Evolutionary conservation across 139 green algal genomes (phyloP), one percentile per base, ranked within the genome.

Genomic region (Coelastrella sp.): DNA sequence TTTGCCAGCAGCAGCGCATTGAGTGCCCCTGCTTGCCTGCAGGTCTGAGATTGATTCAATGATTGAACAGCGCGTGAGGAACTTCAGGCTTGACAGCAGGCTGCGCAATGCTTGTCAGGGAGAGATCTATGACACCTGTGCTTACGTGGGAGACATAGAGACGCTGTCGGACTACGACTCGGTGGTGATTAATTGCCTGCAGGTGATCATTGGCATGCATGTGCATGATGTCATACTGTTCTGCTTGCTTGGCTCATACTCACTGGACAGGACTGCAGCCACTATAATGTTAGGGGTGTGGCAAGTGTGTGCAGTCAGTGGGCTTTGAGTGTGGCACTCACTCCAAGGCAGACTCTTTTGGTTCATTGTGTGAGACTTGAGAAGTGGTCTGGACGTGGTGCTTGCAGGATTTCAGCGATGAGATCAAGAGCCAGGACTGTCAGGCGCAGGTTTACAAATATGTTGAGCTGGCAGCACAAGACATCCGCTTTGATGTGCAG

Each of bases 401-500:
- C 63, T 10, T 81, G 78, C 92, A 96, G 88, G 93, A 95, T 76
- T 94, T 90, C 49, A 61, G 27, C 49, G 14, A n/a, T 6, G 17
- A 93, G 65, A 94, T 96, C 59, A 87, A 91, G 65, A 91, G 88
- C 20, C n/a, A 72, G 0, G 82, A 92, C 35, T 96, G 93, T 89
- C 93, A 92, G 90, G 49, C 72, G 6, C 92, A 93, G 84, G 91
- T 94, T 19, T 88, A 90, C n/a, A 90, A 95, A 78, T 97, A 96
- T 93, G 61, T 94, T 82, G 63, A 93, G 87, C 93, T 96, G 59
- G 94, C 94, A 6, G 92, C 94, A 1, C 82, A 98, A 89, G 97
- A 99, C 94, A 96, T 99, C 70, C 96, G 97, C 10, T 97, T 99
- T 61, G 93, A 98, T 65, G 92, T 95, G 24, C 93, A 95, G 0